Conservation (phyloP, 495 filamentous ascomycete genomes). For the Podospora pseudocomata region DNA sequence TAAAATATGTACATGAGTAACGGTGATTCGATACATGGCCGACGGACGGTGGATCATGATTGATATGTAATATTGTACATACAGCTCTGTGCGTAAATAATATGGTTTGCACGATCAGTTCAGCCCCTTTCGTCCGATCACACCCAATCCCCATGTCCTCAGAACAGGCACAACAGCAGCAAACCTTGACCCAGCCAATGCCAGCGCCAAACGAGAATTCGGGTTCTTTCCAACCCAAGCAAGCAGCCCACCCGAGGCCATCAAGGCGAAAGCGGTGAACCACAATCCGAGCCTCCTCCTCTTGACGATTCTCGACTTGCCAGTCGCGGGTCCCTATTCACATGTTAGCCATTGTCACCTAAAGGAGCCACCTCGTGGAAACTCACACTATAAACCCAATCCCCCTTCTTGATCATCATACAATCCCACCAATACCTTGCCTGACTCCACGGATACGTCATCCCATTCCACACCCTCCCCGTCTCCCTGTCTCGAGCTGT, state of each 20-base stretch:
- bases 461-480: constrained; percentile 19
- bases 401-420: constrained; percentile 10
- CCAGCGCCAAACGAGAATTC: background rate
- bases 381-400: constrained; percentile 19
- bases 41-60: background rate
- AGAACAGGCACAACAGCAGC: background rate
- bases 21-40: background rate
- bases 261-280: background rate
- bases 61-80: background rate
- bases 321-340: background rate
- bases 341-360: background rate
- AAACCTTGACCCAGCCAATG: background rate
- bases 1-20: constrained; percentile 1
- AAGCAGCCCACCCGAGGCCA: background rate
- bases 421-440: constrained; percentile 16
- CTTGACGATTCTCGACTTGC: constrained; percentile 2
- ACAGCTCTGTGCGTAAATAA: background rate
- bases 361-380: background rate
- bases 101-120: background rate
- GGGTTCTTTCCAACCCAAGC: constrained; percentile 2
- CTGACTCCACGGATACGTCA: constrained; percentile 23
- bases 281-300: background rate
- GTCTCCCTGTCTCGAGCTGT: constrained; percentile 5
- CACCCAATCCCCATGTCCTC: background rate
- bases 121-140: background rate